Evolutionary conservation across 441 rosid species (phyloP).

Genomic region (Brassica balearica): DNA sequence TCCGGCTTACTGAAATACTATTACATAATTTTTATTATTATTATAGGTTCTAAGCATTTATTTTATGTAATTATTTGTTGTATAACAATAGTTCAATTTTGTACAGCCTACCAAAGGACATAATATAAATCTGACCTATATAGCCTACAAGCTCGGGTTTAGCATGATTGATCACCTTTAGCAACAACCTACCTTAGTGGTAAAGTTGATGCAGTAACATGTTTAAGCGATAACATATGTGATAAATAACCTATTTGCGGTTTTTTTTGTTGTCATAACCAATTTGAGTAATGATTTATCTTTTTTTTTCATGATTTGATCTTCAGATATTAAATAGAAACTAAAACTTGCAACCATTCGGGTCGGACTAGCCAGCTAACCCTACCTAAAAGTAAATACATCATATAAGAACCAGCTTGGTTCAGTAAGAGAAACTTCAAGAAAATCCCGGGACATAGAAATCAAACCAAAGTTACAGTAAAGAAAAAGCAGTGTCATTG

Average conservation of each 20-base stretch:
- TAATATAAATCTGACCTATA: constrained; percentile 10
- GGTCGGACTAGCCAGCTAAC: not conserved
- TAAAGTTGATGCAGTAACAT: not conserved
- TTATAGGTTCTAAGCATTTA: constrained; percentile 27
- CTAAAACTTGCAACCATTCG: not conserved
- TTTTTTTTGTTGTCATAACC: not conserved
- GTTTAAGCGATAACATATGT: not conserved
- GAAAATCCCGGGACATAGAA: not conserved
- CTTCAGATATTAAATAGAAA: not conserved
- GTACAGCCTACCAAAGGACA: constrained; percentile 12
- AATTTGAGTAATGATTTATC: not conserved
- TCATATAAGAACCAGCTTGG: not conserved
- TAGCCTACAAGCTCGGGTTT: constrained; percentile 16
- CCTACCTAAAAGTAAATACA: not conserved
- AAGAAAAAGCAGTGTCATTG: not conserved
- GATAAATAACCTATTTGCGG: not conserved
- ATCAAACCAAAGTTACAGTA: not conserved
- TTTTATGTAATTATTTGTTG: constrained; percentile 33
- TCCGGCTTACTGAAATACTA: constrained; percentile 20
- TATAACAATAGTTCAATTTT: constrained; percentile 33
- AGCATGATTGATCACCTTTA: not conserved
- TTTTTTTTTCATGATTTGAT: not conserved
- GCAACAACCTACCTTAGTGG: not conserved
- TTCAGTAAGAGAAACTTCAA: not conserved
- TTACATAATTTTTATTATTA: constrained; percentile 1